Conservation (phyloP, 2,329 filamentous ascomycete species). For the Macrophomina tecta region DNA sequence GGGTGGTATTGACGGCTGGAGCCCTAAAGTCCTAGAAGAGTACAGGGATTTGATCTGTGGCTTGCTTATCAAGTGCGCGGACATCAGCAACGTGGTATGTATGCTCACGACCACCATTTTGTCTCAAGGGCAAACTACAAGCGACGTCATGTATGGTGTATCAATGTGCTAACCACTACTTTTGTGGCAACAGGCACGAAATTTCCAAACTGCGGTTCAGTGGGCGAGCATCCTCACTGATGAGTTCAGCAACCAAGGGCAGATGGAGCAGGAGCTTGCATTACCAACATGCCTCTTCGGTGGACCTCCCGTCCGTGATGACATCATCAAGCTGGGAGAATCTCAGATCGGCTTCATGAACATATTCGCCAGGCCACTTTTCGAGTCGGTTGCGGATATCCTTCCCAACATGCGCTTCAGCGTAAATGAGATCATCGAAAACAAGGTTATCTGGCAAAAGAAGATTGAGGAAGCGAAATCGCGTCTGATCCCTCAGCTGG, state of each 20-base stretch:
- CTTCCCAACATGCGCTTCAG: constrained; percentile 85
- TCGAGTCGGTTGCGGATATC: constrained; percentile 84
- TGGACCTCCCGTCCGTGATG: constrained; percentile 78
- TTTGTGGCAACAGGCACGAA: constrained; percentile 69
- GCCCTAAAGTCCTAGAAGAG: constrained; percentile 74
- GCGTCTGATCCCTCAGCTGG: constrained; percentile 33
- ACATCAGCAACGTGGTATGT: constrained; percentile 97
- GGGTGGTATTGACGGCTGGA: constrained; percentile 73
- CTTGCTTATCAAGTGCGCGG: constrained; percentile 94
- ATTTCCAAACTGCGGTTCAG: constrained; percentile 78
- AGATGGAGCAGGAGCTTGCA: constrained; percentile 86
- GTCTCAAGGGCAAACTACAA: not conserved
- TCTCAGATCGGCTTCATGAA: constrained; percentile 97
- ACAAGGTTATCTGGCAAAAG: constrained; percentile 75
- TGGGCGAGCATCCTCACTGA: constrained; percentile 97
- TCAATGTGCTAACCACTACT: constrained; percentile 30
- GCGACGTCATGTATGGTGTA: not conserved
- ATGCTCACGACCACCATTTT: not conserved
- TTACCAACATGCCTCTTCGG: constrained; percentile 87
- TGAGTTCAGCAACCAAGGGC: constrained; percentile 90
- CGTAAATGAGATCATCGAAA: constrained; percentile 78
- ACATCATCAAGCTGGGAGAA: constrained; percentile 80
- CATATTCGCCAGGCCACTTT: constrained; percentile 90
- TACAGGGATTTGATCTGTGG: constrained; percentile 84
- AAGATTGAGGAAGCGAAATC: constrained; percentile 68